These are phyloP conservation scores for Penicillium robsamsonii DNA, from an alignment of 495 filamentous ascomycete species.

Conservation along the genomic window DNA sequence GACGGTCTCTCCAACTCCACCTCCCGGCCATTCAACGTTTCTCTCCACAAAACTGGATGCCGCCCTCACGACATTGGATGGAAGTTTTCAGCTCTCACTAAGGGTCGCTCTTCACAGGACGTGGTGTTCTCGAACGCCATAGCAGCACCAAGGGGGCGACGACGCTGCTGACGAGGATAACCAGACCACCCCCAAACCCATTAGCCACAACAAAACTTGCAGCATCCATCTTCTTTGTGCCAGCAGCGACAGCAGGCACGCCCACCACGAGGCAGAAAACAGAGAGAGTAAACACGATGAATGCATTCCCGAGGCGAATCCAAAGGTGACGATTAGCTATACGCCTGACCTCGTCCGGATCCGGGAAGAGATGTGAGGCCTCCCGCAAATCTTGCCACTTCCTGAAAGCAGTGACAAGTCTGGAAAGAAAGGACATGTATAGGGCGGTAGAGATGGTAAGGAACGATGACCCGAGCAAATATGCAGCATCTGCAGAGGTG, in stretches of 20 bases:
- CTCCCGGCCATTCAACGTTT: background rate
- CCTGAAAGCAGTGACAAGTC: fast-evolving
- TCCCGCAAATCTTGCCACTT: background rate
- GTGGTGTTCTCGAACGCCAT: background rate
- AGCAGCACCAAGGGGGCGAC: background rate
- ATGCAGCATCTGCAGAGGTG: background rate
- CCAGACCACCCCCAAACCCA: background rate
- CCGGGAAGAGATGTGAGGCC: background rate
- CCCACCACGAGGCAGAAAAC: background rate
- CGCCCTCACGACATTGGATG: too few relatives aligned
- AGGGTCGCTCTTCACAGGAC: background rate
- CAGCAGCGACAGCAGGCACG: conserved; percentile 1
- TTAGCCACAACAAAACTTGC: background rate
- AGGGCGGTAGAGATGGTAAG: background rate
- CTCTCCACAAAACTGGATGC: background rate
- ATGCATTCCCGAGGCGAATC: background rate
- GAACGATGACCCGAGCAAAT: background rate
- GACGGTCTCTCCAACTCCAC: background rate
- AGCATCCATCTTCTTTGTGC: background rate
- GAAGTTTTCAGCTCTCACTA: background rate
- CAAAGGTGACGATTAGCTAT: background rate
- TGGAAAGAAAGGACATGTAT: background rate
- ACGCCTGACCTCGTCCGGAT: background rate
- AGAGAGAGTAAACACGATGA: background rate
- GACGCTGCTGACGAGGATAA: background rate